Evolutionary conservation across 2,329 filamentous ascomycete genomes (phyloP), one percentile per base, ranked within the genome.

Genomic region (Fusarium setosum): DNA sequence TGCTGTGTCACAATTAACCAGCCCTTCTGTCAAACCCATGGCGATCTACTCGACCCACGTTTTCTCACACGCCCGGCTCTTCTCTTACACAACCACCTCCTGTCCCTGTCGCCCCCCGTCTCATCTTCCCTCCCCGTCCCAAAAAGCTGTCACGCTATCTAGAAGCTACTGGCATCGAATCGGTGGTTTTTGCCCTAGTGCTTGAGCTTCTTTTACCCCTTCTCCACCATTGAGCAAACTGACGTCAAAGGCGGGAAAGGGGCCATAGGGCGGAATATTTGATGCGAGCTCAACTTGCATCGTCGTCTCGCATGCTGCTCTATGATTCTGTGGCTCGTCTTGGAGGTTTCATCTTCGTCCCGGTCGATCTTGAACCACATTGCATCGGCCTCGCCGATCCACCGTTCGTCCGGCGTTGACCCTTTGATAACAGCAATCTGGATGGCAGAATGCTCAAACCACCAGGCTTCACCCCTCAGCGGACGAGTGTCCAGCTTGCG

Each of bases 291-390:
- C 54, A 37, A 61, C 56, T 61, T 54, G 45, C 45, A 65, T 56
- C 40, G 48, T 44, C 53, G 61, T 68, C 61, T 68, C 61, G 49
- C 56, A 58, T 68, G 31, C 47, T 23, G 32, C 23, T 20, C 52
- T 34, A 37, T 41, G 45, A 40, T 65, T 68, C 41, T 52, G 53
- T 63, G 56, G 61, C 64, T 57, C 21, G 50, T 41, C 37, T 61
- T 23, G n/a, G 17, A 38, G 20, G 69, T 70, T 72, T 71, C 65
- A 69, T 65, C 42, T 65, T 65, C 58, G 49, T 63, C 68, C 59
- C 57, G 56, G 62, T 50, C 65, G 55, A 59, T 57, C 48, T 55
- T 51, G 54, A 44, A 37, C 56, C 52, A 49, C 51, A 64, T 59
- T 60, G 34, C 51, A 57, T 38, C 45, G 12, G 54, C 47, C 35